Evolutionary conservation across 179 eudicot species (phyloP), one percentile per base, ranked within the genome.

Genomic region (Sideroxylon spinosum): DNA sequence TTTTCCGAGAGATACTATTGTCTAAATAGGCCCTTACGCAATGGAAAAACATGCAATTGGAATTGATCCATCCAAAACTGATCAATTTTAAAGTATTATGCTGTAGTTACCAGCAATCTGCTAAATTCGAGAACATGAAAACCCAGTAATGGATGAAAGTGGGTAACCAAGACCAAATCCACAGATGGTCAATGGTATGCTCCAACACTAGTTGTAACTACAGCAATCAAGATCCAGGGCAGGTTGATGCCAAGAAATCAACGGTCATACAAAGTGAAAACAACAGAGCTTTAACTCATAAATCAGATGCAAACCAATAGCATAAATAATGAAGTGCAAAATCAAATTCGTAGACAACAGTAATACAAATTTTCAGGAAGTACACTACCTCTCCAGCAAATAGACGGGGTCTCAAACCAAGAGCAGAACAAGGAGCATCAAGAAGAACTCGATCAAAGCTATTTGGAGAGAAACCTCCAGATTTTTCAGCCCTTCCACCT

Each of bases 401-500:
- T 67, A 95, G 76, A 16, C 98, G 89, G 60, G 99, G 99, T 80
- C 98, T 89, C 64, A 95, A 81, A 32, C 99, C 99, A 82, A 95
- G 97, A 74, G 99, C 99, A 28, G 99, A 95, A 79, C 99, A 95
- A 56, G 99, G 99, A 82, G 97, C 99, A 82, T 95, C 98, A 67
- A 95, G 95, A 73, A 95, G 97, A 81, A 95, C 95, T 53, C 97
- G 89, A 56, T 95, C 99, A 68, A 95, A 95, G 81, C 94, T 95
- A 80, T 89, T 88, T 7, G 95, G 90, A 25, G 85, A 60, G 83
- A 95, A 95, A 8, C 99, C 99, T 79, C 86, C 82, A 0, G 93
- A 91, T 80, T 88, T 95, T 68, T 90, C 93, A 73, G 90, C 98
- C 84, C 98, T 89, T 48, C 77, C 95, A 57, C 98, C 98, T 61